These are phyloP conservation scores for Alloascoidea hylecoeti DNA, from an alignment of 805 yeast genomes.

Conservation along the genomic window DNA sequence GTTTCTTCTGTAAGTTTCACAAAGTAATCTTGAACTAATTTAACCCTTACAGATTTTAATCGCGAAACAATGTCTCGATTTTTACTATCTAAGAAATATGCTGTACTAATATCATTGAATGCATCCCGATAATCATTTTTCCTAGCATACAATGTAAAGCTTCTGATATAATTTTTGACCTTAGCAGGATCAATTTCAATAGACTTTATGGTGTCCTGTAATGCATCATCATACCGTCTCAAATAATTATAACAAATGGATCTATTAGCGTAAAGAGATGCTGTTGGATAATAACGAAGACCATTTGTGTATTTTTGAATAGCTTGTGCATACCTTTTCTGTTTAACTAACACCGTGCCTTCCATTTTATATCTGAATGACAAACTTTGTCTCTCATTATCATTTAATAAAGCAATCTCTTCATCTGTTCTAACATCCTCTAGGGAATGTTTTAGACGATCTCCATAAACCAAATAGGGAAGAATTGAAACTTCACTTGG, in stretches of 20 bases:
- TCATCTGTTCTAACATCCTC: background rate
- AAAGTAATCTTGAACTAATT: background rate
- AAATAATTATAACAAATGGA: background rate
- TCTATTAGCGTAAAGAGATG: background rate
- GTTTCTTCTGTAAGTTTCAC: slow-evolving; percentile 1
- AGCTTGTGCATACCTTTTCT: background rate
- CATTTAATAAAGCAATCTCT: background rate
- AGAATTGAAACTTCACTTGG: background rate
- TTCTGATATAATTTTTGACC: background rate
- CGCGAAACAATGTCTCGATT: background rate
- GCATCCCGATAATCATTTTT: background rate
- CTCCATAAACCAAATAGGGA: too few species aligned
- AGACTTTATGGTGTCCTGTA: background rate
- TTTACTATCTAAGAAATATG: slow-evolving; percentile 1
- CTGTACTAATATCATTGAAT: background rate
- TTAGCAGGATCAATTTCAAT: background rate
- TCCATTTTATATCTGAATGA: background rate
- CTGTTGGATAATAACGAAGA: background rate
- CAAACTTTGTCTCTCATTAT: background rate
- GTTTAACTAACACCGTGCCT: background rate
- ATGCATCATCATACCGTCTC: background rate
- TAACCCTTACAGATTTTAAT: background rate
- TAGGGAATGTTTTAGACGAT: too few species aligned
- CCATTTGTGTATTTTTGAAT: background rate
- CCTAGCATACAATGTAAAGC: background rate